Conservation (phyloP, 495 filamentous ascomycete genomes). For the Tirmania nivea region DNA sequence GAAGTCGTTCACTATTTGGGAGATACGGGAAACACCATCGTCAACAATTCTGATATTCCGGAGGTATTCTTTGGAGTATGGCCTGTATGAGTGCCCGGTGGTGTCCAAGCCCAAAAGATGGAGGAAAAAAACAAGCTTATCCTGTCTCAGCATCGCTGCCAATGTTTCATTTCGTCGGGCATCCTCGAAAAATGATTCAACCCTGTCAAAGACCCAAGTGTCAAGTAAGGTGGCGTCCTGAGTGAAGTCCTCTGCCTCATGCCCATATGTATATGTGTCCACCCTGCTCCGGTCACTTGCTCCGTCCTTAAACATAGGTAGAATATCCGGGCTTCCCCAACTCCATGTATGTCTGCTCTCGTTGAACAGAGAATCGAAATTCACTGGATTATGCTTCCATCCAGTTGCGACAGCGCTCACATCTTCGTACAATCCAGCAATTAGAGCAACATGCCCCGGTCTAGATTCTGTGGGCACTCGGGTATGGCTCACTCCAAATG, state of each 20-base stretch:
- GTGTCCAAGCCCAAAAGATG: slow-evolving; percentile 94
- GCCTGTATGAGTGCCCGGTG: slow-evolving; percentile 66
- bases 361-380: slow-evolving; percentile 98
- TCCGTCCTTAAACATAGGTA: slow-evolving; percentile 91
- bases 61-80: slow-evolving; percentile 89
- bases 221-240: slow-evolving; percentile 60
- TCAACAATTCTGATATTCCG: slow-evolving; percentile 91
- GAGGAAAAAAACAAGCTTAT: slow-evolving; percentile 88
- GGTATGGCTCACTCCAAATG: slow-evolving; percentile 95
- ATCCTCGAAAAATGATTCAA: slow-evolving; percentile 63
- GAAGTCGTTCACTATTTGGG: slow-evolving; percentile 64
- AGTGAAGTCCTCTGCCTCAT: slow-evolving; percentile 80
- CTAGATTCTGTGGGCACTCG: slow-evolving; percentile 93
- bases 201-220: slow-evolving; percentile 87
- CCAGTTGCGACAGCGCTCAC: slow-evolving; percentile 93
- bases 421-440: slow-evolving; percentile 95
- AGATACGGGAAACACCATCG: slow-evolving; percentile 61
- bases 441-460: slow-evolving; percentile 91
- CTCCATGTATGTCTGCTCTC: slow-evolving; percentile 92
- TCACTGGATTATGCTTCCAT: slow-evolving; percentile 96
- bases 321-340: slow-evolving; percentile 95
- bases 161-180: slow-evolving; percentile 61
- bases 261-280: slow-evolving; percentile 60
- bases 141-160: slow-evolving; percentile 47
- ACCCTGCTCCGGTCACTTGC: slow-evolving; percentile 61